phyloP scores from a whole-genome alignment of 140 eudicot species.

The Senecio squalidus region DNA sequence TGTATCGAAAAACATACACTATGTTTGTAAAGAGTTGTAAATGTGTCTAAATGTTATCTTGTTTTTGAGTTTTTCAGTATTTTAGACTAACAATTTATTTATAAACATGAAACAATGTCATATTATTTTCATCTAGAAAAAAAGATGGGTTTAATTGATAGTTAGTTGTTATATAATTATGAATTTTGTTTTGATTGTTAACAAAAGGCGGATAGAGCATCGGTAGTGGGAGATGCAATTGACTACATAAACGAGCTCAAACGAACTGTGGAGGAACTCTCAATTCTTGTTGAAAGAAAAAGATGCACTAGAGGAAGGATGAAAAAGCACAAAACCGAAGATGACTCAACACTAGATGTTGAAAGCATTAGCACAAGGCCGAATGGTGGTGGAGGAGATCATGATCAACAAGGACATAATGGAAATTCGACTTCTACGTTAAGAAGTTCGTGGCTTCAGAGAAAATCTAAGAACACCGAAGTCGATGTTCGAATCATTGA shows the following conservation, averaged over 20 bases:
- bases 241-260: constrained; percentile 81
- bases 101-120: neutral
- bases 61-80: too few species aligned
- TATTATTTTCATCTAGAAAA: neutral
- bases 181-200: constrained; percentile 4
- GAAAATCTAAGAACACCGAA: constrained; percentile 87
- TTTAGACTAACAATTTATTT: too few species aligned
- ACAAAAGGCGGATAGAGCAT: constrained; percentile 78
- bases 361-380: constrained; percentile 40
- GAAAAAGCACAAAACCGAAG: constrained; percentile 61
- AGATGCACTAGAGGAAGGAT: constrained; percentile 61
- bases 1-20: too few species aligned
- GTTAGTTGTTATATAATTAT: neutral
- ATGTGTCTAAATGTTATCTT: too few species aligned
- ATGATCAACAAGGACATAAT: constrained; percentile 40
- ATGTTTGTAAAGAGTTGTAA: too few species aligned
- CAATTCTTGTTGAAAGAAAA: constrained; percentile 67
- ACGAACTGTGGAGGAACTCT: constrained; percentile 71
- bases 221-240: constrained; percentile 83
- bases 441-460: constrained; percentile 92
- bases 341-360: constrained; percentile 38
- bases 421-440: constrained; percentile 42
- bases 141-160: neutral
- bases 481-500: constrained; percentile 91
- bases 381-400: constrained; percentile 31